Evolutionary conservation across 192 early-diverging fungal species (phyloP), one percentile per base, ranked within the genome.

Genomic region (Coemansia sp.): DNA sequence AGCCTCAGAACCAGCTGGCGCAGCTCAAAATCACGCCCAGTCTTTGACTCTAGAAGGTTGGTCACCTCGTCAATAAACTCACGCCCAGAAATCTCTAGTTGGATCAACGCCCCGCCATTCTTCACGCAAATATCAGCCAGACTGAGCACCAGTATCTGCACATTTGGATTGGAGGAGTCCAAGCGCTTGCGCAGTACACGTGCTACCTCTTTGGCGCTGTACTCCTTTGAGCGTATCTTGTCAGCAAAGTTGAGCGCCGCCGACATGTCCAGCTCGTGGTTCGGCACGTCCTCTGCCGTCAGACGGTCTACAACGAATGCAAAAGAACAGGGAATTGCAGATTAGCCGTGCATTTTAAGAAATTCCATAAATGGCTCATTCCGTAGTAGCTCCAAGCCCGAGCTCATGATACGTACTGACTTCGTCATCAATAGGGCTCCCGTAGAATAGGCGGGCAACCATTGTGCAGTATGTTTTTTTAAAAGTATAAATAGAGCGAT

Each of bases 101-200:
- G 74, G 72, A 99, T 94, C 38, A 91, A 86, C 26, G 82, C 72
- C 3, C 97, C 97, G 31, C 91, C 90, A 76, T 99, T 99, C 77
- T 99, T 99, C 21, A 97, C 92, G 68, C 93, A 95, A 34, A 90
- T 91, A 73, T 99, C 97, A 1, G 88, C 83, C 41, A 98, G 77
- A 88, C 88, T 91, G 62, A 99, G 84, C 16, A 91, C 89, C 14
- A 94, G 84, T 12, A 98, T 77, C 72, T 95, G 92, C 10, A 97
- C 96, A 70, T 98, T 97, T 18, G 96, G 96, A 70, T 98, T 99
- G 58, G 86, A 86, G 77, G 93, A 89, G n/a, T 83, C 76, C 41
- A 99, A 72, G 26, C 94, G 83, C 70, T 88, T 81, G 66, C 93
- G 95, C 37, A 99, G 85, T 18, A 88, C 79, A 21, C 82, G 76